Evolutionary conservation across 352 stramenopile genomes (phyloP).

Genomic region (Peronosclerospora sorghi): DNA sequence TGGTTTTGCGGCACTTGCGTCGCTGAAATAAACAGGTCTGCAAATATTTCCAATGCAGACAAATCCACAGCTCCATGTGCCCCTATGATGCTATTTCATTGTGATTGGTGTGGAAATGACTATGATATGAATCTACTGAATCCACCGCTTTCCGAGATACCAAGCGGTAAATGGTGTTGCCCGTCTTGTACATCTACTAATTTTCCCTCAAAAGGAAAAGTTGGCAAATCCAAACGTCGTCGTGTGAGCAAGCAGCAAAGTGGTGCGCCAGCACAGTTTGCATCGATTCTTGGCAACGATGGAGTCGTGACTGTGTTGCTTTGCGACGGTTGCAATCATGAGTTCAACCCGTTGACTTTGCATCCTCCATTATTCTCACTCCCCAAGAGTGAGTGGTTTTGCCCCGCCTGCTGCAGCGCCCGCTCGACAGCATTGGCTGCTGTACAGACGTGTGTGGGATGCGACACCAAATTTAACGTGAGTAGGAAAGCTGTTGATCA

Average conservation of each 20-base stretch:
- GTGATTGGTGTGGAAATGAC: conserved; percentile 59
- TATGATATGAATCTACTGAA: conserved; percentile 45
- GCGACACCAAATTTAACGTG: conserved; percentile 19
- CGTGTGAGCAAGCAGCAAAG: conserved; percentile 1
- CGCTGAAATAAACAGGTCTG: background rate
- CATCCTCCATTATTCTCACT: conserved; percentile 32
- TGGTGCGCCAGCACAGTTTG: background rate
- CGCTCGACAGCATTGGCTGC: conserved; percentile 1
- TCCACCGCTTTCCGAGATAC: conserved; percentile 35
- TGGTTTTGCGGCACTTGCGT: conserved; percentile 31
- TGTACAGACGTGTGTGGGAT: conserved; percentile 20
- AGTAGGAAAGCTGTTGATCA: conserved; percentile 6
- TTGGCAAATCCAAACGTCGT: conserved; percentile 1
- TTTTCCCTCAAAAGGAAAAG: conserved; percentile 1
- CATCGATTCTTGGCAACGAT: conserved; percentile 1
- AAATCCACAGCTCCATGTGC: conserved; percentile 2
- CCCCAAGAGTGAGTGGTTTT: conserved; percentile 47
- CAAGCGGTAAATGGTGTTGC: conserved; percentile 37
- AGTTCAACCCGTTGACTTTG: conserved; percentile 43
- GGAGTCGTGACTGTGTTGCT: conserved; percentile 37
- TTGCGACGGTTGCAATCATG: conserved; percentile 59
- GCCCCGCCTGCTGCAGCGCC: conserved; percentile 13
- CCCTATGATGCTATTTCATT: conserved; percentile 41
- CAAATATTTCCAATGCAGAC: background rate
- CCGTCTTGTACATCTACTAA: conserved; percentile 10